Percentiles rank a stretch among this genome's conserved stretches.
These are phyloP conservation scores for Gregarina niphandrodes DNA, from an alignment of 169 alveolate genomes.

Conservation along the genomic window DNA sequence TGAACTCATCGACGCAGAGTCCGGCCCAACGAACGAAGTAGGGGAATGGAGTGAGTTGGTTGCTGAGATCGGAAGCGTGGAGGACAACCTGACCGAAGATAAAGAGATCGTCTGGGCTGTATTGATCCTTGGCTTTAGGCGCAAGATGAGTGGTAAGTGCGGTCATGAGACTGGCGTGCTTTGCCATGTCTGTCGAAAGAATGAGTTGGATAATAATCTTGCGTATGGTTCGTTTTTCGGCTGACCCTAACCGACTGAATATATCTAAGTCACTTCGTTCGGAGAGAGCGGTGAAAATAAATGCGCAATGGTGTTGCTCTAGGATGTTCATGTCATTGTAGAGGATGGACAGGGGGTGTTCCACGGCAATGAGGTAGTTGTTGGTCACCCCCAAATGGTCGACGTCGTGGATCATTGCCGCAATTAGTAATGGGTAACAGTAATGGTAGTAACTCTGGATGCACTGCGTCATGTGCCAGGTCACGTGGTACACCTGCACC, in stretches of 20 bases:
- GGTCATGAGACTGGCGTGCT: too few relatives aligned
- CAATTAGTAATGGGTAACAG: conserved; percentile 18
- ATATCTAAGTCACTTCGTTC: conserved; percentile 1
- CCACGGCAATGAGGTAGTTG: conserved; percentile 19
- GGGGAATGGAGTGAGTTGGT: too few relatives aligned
- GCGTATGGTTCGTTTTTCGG: conserved; percentile 11
- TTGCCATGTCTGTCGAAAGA: conserved; percentile 22
- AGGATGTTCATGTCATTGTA: conserved; percentile 42
- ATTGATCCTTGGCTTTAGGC: too few relatives aligned
- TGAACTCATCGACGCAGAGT: too few relatives aligned
- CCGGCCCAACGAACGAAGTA: too few relatives aligned
- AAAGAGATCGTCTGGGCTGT: too few relatives aligned
- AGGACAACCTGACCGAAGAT: too few relatives aligned
- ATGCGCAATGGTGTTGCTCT: conserved; percentile 46
- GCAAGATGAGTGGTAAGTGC: too few relatives aligned
- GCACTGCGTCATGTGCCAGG: too few relatives aligned
- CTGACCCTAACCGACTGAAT: conserved; percentile 1
- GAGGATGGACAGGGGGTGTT: conserved; percentile 27
- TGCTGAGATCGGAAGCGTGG: too few relatives aligned
- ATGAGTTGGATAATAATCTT: conserved; percentile 7
- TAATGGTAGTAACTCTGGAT: conserved; percentile 12
- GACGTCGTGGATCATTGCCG: conserved; percentile 50
- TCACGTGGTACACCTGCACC: conserved; percentile 16
- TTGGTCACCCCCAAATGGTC: conserved; percentile 53
- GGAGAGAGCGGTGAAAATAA: conserved; percentile 2